Percentiles rank a stretch among this genome's conserved stretches.
phyloP scores from a whole-genome alignment of 1,139 yeast species.

The Yamadazyma diddensiae region DNA sequence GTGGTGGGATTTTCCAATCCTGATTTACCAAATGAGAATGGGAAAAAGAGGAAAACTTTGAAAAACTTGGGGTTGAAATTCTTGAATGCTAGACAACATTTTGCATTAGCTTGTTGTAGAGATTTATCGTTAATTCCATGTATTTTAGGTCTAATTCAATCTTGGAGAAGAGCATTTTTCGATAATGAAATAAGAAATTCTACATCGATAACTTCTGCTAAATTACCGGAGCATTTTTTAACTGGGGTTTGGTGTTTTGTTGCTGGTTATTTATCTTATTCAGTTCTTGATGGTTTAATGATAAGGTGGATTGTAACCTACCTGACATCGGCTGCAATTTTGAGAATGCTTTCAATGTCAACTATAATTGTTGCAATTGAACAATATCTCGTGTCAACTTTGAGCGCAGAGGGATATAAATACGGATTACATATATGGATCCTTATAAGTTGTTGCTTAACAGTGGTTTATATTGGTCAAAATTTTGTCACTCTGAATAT shows the following conservation, averaged over 20 bases:
- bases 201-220: constrained; percentile 40
- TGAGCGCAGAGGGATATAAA: constrained; percentile 46
- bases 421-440: constrained; percentile 91
- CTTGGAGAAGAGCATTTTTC: constrained; percentile 48
- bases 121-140: constrained; percentile 72
- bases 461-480: constrained; percentile 81
- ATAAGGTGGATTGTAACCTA: constrained; percentile 92
- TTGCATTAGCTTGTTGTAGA: constrained; percentile 67
- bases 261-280: constrained; percentile 77
- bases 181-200: constrained; percentile 18
- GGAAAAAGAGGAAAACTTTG: constrained; percentile 20
- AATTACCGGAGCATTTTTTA: constrained; percentile 67
- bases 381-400: constrained; percentile 61
- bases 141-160: constrained; percentile 49
- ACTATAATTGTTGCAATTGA: constrained; percentile 69
- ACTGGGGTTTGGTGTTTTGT: constrained; percentile 84
- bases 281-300: constrained; percentile 85
- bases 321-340: constrained; percentile 82
- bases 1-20: constrained; percentile 11
- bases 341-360: constrained; percentile 81
- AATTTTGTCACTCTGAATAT: constrained; percentile 86
- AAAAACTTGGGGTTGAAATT: constrained; percentile 63
- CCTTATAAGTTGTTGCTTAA: constrained; percentile 76
- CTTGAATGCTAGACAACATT: constrained; percentile 73
- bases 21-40: constrained; percentile 4